Evolutionary conservation across 2,329 filamentous ascomycete species (phyloP).

Genomic region (Aspergillus pseudoterreus): DNA sequence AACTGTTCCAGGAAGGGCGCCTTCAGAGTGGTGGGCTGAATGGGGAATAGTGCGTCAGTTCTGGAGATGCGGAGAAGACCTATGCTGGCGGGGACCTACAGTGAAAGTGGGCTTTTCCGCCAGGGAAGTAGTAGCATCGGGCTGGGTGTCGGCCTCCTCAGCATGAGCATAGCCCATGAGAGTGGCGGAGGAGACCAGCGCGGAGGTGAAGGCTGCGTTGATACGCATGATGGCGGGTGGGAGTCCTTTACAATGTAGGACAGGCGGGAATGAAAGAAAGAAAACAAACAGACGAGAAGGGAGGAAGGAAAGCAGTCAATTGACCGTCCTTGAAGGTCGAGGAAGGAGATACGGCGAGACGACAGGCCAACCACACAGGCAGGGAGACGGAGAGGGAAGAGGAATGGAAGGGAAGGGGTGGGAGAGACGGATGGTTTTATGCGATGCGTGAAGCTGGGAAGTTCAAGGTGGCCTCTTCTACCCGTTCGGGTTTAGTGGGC

Average conservation of each 20-base stretch:
- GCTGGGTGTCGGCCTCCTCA: slow-evolving; percentile 62
- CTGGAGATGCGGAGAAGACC: slow-evolving; percentile 14
- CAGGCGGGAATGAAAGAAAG: neutral
- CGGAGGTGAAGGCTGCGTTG: slow-evolving; percentile 70
- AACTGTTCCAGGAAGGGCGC: slow-evolving; percentile 98
- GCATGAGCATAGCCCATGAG: slow-evolving; percentile 63
- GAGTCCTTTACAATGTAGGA: slow-evolving; percentile 2
- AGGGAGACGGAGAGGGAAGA: slow-evolving; percentile 12
- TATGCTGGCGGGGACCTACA: slow-evolving; percentile 54
- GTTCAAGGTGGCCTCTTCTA: slow-evolving; percentile 45
- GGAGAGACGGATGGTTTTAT: slow-evolving; percentile 27
- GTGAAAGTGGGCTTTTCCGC: slow-evolving; percentile 79
- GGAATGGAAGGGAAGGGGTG: slow-evolving; percentile 11
- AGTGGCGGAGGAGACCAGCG: slow-evolving; percentile 66
- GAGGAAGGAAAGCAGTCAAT: slow-evolving; percentile 13
- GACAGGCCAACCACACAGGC: slow-evolving; percentile 4
- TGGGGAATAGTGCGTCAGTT: slow-evolving; percentile 4
- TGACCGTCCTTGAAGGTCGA: slow-evolving; percentile 16
- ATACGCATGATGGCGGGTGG: slow-evolving; percentile 68
- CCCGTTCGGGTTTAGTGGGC: slow-evolving; percentile 15
- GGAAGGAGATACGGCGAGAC: slow-evolving; percentile 1
- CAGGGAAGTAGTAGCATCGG: slow-evolving; percentile 52
- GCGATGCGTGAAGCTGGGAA: slow-evolving; percentile 28
- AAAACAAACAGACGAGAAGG: slow-evolving; percentile 17
- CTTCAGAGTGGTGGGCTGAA: slow-evolving; percentile 79